Base-by-base conservation (phyloP, 768 basidiomycete genomes). In the Chlorophyllum brunneum region DNA sequence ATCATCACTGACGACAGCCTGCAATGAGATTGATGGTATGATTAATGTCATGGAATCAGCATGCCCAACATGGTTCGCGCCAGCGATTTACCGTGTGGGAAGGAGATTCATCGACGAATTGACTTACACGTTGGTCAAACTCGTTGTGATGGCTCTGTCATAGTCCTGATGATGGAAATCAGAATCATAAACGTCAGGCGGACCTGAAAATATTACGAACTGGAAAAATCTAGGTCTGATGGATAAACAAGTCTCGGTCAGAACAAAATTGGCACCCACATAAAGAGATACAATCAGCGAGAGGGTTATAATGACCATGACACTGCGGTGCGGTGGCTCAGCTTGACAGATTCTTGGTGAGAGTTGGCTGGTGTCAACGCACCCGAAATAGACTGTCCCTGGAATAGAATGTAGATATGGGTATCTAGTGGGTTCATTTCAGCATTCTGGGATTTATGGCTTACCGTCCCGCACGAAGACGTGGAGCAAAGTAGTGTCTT, bases 361-460 rank as follows among this genome's bases (percentile, higher is more conserved):
- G 16, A 34, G 13, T 23, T 16, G 23, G 13, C 23, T 43, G 16
- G 18, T 29, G 16, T 6, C 47, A n/a, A n/a, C 65, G 48, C 48
- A 74, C 75, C 63, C 72, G 57, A 74, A 77, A 58, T 77, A 77
- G 7, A 74, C 58, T 11, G 69, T 63, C 4, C 73, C 75, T 75
- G n/a, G n/a, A n/a, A 13, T 41, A 20, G 30, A 24, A 30, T n/a
- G 6, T 44, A 23, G 18, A 29, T 47, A 48, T 48, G 20, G 18
- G 34, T 34, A 40, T 23, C 38, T 26, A 44, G 18, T 2, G 31
- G 1, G n/a, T 55, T 53, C 11, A 47, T 30, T 10, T 22, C 20
- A 7, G 16, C 2, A 0, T 13, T 30, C 27, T 11, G 4, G 0
- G 20, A 37, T 39, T 34, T 23, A 34, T 15, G 44, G 18, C 67